Conservation (phyloP, 2,329 filamentous ascomycete species). For the Venturia aucupariae region DNA sequence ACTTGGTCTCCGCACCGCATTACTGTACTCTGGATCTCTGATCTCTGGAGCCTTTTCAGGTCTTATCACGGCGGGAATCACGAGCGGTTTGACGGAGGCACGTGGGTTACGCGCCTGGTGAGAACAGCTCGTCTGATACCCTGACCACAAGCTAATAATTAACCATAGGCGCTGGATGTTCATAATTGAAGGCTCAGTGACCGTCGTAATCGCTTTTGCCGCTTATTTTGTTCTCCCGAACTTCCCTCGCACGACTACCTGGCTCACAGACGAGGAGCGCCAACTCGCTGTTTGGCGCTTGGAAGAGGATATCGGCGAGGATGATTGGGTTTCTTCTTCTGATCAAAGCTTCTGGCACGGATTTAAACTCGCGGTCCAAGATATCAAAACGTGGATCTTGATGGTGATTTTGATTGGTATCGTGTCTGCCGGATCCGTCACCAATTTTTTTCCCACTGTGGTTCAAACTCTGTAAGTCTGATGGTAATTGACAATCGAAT, state of each 20-base stretch:
- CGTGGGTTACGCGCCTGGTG: constrained; percentile 51
- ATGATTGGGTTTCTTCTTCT: constrained; percentile 29
- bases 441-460: constrained; percentile 38
- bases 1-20: constrained; percentile 54
- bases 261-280: constrained; percentile 31
- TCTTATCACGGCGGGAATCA: constrained; percentile 51
- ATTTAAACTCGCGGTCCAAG: constrained; percentile 30
- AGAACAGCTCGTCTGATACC: constrained; percentile 16
- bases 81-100: constrained; percentile 51
- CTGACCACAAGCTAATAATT: constrained; percentile 4
- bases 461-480: constrained; percentile 20
- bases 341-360: constrained; percentile 31
- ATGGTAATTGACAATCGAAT: neutral
- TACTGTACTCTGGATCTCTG: constrained; percentile 59
- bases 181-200: constrained; percentile 60
- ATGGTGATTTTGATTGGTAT: constrained; percentile 31
- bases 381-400: constrained; percentile 32
- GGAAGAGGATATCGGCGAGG: constrained; percentile 30
- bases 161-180: constrained; percentile 50
- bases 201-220: constrained; percentile 48
- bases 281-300: constrained; percentile 30
- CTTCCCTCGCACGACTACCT: constrained; percentile 45
- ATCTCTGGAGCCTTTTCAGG: constrained; percentile 66
- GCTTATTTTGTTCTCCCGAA: constrained; percentile 56
- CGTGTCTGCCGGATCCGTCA: constrained; percentile 28